Evolutionary conservation across 805 yeast genomes (phyloP), one percentile per base, ranked within the genome.

Genomic region (Ogataea paradorogensis): DNA sequence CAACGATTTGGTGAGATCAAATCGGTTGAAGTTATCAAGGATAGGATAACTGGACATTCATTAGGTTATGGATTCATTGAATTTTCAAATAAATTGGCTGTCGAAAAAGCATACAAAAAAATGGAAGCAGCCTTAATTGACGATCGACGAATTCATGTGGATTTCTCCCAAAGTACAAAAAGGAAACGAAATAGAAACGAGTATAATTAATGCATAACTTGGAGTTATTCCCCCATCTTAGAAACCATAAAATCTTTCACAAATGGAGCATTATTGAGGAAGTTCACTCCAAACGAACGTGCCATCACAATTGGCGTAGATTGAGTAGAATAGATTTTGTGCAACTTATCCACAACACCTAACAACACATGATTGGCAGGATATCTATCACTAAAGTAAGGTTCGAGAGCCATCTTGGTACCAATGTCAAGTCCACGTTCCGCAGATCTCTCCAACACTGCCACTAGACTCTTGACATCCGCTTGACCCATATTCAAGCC

Each of bases 401-500:
- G 87, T 60, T 91, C 96, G 27, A 93, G 70, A 7, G 85, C 88
- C 46, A 90, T 66, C 11, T 80, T 66, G 18, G 82, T 73, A 3
- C 99, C 99, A 37, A 91, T 82, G 55, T 93, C 99, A 42, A 85
- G 70, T 0, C 99, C 99, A 31, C 96, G 70, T 28, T 69, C 67
- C 2, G 76, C 65, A 0, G 95, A 95, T 8, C 46, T 67, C 48
- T 86, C 95, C 20, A 93, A 55, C 0, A 91, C 85, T 2, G 58
- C 66, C 1, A 82, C 79, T 22, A 93, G 69, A 2, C 81, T 67
- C 42, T 81, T 80, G 2, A 87, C 96, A 59, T 93, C 99, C 20
- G 84, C 82, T 61, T 90, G 97, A 15, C 99, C 99, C 96, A 91
- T 89, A 62, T 93, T 93, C 41, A 93, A 73, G 18, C 99, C 99